phyloP scores from a whole-genome alignment of 176 grass and related monocot species.

The Calamus simplicifolius region DNA sequence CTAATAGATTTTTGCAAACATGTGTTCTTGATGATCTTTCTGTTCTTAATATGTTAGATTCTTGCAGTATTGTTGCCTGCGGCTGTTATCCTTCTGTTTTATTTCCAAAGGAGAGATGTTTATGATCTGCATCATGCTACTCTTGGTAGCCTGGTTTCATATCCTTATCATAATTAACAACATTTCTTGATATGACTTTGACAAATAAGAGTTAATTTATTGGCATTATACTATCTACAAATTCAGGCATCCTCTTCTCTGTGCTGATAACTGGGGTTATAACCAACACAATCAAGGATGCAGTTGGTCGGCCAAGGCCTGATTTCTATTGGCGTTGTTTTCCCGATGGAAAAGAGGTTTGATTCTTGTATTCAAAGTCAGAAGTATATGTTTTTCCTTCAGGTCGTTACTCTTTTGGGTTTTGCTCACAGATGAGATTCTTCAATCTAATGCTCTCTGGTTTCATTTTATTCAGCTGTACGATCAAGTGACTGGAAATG shows the following conservation, averaged over 20 bases:
- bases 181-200: too few species aligned
- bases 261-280: conserved; percentile 64
- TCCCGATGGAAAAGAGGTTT: conserved; percentile 83
- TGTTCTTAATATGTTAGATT: conserved; percentile 29
- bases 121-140: conserved; percentile 81
- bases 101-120: conserved; percentile 47
- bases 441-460: background rate
- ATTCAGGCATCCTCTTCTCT: conserved; percentile 52
- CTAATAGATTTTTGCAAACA: too few species aligned
- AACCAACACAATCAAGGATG: conserved; percentile 47
- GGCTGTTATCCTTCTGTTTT: conserved; percentile 36
- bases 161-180: background rate
- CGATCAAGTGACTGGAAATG: conserved; percentile 55
- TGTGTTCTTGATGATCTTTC: too few species aligned
- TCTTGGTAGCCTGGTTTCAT: conserved; percentile 30
- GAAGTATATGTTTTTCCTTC: too few species aligned
- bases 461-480: conserved; percentile 33
- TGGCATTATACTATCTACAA: background rate
- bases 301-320: conserved; percentile 74
- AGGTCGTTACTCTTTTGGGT: too few species aligned
- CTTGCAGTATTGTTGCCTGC: conserved; percentile 45
- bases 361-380: background rate
- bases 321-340: conserved; percentile 96
- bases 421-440: too few species aligned
- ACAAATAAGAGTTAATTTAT: too few species aligned